These are phyloP conservation scores for Apiospora pterosperma DNA, from an alignment of 2,329 filamentous ascomycete genomes.

Conservation along the genomic window DNA sequence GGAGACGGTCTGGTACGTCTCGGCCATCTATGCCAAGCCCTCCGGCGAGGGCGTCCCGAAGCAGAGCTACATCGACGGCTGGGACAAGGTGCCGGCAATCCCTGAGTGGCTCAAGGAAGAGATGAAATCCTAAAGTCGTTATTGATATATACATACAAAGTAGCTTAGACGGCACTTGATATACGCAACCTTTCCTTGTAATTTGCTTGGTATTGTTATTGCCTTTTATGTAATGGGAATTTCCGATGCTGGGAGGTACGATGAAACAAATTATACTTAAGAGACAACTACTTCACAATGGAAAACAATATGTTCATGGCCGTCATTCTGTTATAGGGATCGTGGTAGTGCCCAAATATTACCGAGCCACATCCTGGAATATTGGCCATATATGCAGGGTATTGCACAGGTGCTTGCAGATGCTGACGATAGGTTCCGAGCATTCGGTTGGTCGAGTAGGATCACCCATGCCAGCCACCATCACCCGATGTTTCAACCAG, in stretches of 20 bases:
- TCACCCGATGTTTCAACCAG: too few relatives aligned
- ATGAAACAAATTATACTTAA: too few relatives aligned
- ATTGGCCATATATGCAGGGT: too few relatives aligned
- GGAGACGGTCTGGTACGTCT: conserved; percentile 62
- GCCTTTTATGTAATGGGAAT: background rate
- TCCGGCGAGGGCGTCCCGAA: conserved; percentile 48
- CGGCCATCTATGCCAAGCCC: conserved; percentile 69
- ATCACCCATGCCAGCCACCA: too few relatives aligned
- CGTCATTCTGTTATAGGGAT: too few relatives aligned
- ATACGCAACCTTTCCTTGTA: too few relatives aligned
- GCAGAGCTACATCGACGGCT: conserved; percentile 55
- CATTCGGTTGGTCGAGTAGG: background rate
- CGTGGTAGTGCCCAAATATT: background rate
- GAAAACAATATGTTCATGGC: too few relatives aligned
- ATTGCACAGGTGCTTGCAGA: too few relatives aligned
- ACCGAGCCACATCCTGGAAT: too few relatives aligned
- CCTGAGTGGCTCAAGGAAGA: conserved; percentile 58
- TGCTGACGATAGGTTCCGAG: background rate
- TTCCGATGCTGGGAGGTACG: too few relatives aligned
- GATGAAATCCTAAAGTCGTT: conserved; percentile 21
- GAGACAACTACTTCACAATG: too few relatives aligned
- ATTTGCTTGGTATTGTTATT: background rate
- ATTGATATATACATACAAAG: background rate
- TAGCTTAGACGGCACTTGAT: background rate
- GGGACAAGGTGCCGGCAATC: conserved; percentile 55